Base-by-base conservation (phyloP, 2,329 filamentous ascomycete genomes). In the Cercospora brassicicola region DNA sequence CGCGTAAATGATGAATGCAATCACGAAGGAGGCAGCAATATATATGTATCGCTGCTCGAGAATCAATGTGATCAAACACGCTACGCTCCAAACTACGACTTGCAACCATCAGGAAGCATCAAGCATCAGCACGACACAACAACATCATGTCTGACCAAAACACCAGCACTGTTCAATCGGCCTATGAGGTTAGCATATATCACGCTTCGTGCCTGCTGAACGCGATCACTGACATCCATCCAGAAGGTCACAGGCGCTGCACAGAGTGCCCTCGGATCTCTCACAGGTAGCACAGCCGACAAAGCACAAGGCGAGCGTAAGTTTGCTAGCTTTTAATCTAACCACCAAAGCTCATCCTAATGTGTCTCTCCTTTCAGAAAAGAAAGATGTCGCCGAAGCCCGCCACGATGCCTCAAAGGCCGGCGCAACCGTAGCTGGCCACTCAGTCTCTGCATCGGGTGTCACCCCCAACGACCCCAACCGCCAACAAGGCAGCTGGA, bases 161-260 rank as follows among this genome's bases (percentile, higher is more conserved):
- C 63, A 87, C 90, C 73, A 96, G 92, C 71, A 95, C 93, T 71
- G 85, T 94, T 77, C 87, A 94, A 85, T 91, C 91, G 66, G 90
- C 89, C 82, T 64, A 64, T 18, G 61, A 64, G 55, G 55, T 59
- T 59, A 11, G 55, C 18, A 59, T 36, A 36, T 6, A 23, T 59
- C 9, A 7, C 6, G 10, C 18, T 20, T 13, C 8, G 53, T 33
- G n/a, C 55, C n/a, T 59, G 28, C 13, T 59, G 23, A 28, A 55
- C 8, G 55, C 55, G n/a, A 36, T 67, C 13, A 63, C 68, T 67
- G 75, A 78, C 70, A 71, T 80, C 60, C 78, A 94, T 85, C 23
- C 48, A 70, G 64, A 65, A 59, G 64, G 91, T 91, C 75, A 85
- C 88, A 42, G 92, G 91, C 73, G 84, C 89, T 64, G 87, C 89